phyloP scores from a whole-genome alignment of 163 green algal genomes.

The Scenedesmus sp. region DNA sequence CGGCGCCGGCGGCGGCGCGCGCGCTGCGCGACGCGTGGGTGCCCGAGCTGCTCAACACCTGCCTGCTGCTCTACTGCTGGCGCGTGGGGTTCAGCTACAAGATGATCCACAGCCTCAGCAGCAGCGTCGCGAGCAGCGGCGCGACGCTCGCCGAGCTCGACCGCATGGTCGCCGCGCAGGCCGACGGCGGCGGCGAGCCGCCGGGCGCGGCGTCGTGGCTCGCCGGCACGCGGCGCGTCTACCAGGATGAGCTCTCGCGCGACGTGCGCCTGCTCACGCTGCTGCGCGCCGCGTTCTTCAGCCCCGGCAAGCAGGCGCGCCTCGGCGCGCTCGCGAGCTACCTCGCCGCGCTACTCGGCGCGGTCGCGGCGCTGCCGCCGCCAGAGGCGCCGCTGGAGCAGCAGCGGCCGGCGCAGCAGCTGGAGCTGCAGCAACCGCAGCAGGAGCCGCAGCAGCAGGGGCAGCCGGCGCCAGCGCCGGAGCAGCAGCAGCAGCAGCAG shows the following conservation, averaged over 20 bases:
- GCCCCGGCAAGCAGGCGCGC: slow-evolving; percentile 37
- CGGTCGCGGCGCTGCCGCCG: background rate
- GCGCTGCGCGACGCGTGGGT: slow-evolving; percentile 27
- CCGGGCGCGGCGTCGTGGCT: slow-evolving; percentile 6
- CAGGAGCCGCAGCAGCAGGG: background rate
- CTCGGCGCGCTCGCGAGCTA: slow-evolving; percentile 28
- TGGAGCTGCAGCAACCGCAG: background rate
- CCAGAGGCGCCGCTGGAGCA: background rate
- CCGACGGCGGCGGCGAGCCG: background rate
- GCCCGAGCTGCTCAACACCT: slow-evolving; percentile 48
- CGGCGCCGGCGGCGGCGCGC: background rate
- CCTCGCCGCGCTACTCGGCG: slow-evolving; percentile 7
- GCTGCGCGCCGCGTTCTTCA: slow-evolving; percentile 46
- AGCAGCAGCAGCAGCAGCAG: background rate
- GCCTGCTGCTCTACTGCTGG: slow-evolving; percentile 48
- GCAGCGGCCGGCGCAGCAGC: too few relatives aligned
- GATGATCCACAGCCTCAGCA: slow-evolving; percentile 49
- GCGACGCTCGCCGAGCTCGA: slow-evolving; percentile 48
- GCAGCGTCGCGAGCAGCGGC: slow-evolving; percentile 42
- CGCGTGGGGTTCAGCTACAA: slow-evolving; percentile 40
- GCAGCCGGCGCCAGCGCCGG: background rate
- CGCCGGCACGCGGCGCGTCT: slow-evolving; percentile 33
- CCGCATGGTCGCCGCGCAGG: slow-evolving; percentile 24
- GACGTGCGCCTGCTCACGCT: slow-evolving; percentile 43
- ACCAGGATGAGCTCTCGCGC: slow-evolving; percentile 33